phyloP scores from a whole-genome alignment of 2,329 filamentous ascomycete genomes.

The Thielaviopsis musarum region DNA sequence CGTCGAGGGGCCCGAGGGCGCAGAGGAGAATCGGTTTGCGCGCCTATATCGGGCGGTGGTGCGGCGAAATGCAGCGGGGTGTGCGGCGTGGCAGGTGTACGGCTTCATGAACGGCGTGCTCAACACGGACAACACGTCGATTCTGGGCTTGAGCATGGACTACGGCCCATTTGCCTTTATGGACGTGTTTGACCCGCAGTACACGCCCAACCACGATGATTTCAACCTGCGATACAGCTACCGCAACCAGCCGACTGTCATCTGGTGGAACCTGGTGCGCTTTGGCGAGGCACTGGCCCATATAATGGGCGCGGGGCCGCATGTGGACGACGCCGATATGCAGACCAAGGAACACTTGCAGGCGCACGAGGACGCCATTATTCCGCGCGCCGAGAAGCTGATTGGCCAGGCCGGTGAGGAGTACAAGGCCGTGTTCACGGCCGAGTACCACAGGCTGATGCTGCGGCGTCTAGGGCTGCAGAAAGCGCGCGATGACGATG shows the following conservation, averaged over 20 bases:
- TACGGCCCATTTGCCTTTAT: constrained; percentile 96
- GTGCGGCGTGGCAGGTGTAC: constrained; percentile 92
- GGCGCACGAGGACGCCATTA: constrained; percentile 40
- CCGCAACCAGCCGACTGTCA: constrained; percentile 83
- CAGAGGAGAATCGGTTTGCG: constrained; percentile 71
- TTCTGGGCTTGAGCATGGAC: constrained; percentile 78
- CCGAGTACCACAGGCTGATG: constrained; percentile 84
- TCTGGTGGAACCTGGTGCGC: constrained; percentile 96
- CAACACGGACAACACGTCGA: constrained; percentile 93
- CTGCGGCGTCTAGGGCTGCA: constrained; percentile 55
- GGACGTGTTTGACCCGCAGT: constrained; percentile 86
- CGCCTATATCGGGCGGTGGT: constrained; percentile 77
- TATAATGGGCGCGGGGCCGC: constrained; percentile 59
- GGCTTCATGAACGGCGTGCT: constrained; percentile 99
- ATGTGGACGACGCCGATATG: constrained; percentile 57
- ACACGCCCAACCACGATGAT: constrained; percentile 96
- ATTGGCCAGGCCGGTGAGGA: constrained; percentile 73
- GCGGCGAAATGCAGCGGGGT: constrained; percentile 69
- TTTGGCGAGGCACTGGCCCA: constrained; percentile 82
- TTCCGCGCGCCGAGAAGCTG: constrained; percentile 64
- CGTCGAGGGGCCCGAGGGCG: constrained; percentile 49
- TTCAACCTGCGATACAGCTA: constrained; percentile 76
- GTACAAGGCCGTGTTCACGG: constrained; percentile 71
- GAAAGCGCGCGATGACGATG: constrained; percentile 58
- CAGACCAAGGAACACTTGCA: constrained; percentile 4